Conservation (phyloP, 208 protist species). For the Herpetomonas samuelpessoai region DNA sequence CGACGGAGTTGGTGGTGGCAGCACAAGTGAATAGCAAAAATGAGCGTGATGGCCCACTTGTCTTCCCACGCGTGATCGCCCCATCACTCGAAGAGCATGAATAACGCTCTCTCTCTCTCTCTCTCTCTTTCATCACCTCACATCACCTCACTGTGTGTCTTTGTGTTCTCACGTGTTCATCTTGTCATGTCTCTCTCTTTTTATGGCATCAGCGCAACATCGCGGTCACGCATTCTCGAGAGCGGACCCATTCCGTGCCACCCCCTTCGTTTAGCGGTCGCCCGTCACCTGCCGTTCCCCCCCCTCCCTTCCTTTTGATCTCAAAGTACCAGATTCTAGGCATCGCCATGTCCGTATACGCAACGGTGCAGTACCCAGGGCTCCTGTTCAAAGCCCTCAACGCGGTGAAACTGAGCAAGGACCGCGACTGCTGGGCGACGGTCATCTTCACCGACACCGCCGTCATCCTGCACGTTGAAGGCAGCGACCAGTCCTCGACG, state of each 20-base stretch:
- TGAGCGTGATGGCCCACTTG: too few relatives aligned
- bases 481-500: slow-evolving; percentile 63
- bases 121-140: too few relatives aligned
- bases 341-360: slow-evolving; percentile 70
- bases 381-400: slow-evolving; percentile 63
- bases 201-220: too few relatives aligned
- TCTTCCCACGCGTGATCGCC: too few relatives aligned
- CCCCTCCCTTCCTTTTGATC: too few relatives aligned
- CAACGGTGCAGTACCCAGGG: slow-evolving; percentile 38
- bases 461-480: slow-evolving; percentile 70
- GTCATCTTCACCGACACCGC: slow-evolving; percentile 55
- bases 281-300: not conserved
- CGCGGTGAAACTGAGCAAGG: slow-evolving; percentile 30
- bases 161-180: not conserved
- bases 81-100: too few relatives aligned
- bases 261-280: not conserved
- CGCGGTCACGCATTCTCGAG: too few relatives aligned
- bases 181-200: slow-evolving; percentile 1
- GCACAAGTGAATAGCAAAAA: too few relatives aligned
- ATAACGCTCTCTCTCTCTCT: too few relatives aligned
- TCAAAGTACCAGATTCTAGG: too few relatives aligned
- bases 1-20: too few relatives aligned
- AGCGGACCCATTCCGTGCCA: not conserved
- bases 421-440: slow-evolving; percentile 64
- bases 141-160: too few relatives aligned